Evolutionary conservation across 495 filamentous ascomycete genomes (phyloP).

Genomic region (Tuber calosporum): DNA sequence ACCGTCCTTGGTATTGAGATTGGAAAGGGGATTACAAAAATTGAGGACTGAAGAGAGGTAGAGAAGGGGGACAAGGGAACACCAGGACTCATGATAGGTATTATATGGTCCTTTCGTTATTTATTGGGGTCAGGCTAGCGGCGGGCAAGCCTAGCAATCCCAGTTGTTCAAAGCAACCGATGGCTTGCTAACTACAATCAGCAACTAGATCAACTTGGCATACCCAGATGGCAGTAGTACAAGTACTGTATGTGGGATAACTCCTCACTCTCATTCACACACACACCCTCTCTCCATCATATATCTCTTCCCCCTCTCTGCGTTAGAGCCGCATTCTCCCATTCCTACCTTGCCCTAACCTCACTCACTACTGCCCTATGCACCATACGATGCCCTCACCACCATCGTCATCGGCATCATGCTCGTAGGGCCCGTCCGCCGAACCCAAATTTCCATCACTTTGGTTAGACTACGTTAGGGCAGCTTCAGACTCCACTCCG

Average conservation of each 20-base stretch:
- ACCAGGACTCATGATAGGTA: background rate
- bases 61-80: background rate
- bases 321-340: no score
- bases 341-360: background rate
- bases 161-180: background rate
- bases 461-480: background rate
- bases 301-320: background rate
- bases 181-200: no score
- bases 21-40: background rate
- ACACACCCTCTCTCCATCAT: no score
- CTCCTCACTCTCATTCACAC: background rate
- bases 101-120: background rate
- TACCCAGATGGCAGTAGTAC: background rate
- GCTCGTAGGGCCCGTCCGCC: background rate
- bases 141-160: background rate
- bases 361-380: background rate
- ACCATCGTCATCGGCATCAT: no score
- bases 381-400: no score
- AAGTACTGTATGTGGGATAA: no score
- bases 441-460: background rate
- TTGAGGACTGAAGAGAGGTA: background rate
- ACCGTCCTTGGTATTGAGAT: background rate
- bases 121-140: background rate
- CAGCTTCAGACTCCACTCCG: background rate
- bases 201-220: background rate